phyloP scores from a whole-genome alignment of 441 rosid species.

The Adansonia gregorii region DNA sequence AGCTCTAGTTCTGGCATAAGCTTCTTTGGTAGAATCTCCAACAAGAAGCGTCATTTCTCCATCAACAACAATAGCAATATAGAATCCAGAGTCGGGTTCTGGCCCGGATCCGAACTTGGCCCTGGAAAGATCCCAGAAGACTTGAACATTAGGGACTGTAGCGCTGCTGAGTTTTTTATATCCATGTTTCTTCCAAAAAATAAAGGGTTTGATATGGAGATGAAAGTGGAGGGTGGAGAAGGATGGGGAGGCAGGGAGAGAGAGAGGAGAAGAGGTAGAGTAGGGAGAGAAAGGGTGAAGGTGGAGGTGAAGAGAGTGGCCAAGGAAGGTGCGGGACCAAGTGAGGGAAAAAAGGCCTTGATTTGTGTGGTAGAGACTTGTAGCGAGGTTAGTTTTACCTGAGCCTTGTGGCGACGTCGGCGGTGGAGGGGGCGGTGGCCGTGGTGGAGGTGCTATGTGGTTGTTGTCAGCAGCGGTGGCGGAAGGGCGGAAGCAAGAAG shows the following conservation, averaged over 20 bases:
- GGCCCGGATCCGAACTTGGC: constrained; percentile 82
- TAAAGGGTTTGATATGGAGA: constrained; percentile 62
- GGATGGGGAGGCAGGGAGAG: constrained; percentile 54
- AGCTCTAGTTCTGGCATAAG: constrained; percentile 51
- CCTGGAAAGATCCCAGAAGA: constrained; percentile 76
- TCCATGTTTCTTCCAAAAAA: constrained; percentile 79
- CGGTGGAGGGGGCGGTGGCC: constrained; percentile 40
- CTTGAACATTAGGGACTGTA: constrained; percentile 38
- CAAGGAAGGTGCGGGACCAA: constrained; percentile 72
- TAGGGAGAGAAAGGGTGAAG: constrained; percentile 58
- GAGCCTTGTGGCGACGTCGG: constrained; percentile 41
- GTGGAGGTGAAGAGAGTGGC: constrained; percentile 75
- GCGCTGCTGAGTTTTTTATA: constrained; percentile 47
- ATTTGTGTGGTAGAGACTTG: constrained; percentile 72
- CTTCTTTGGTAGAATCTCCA: constrained; percentile 71
- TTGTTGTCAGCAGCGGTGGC: constrained; percentile 35
- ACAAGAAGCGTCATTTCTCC: constrained; percentile 65
- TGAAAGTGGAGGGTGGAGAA: constrained; percentile 60
- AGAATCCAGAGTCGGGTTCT: constrained; percentile 81
- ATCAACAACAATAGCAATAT: constrained; percentile 66
- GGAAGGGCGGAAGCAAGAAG: constrained; percentile 68
- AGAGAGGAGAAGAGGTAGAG: constrained; percentile 44
- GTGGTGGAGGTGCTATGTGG: constrained; percentile 29
- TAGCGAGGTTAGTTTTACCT: constrained; percentile 65
- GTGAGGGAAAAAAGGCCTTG: constrained; percentile 79